Evolutionary conservation across 768 basidiomycete species (phyloP).

Genomic region (Amanita polypyramis): DNA sequence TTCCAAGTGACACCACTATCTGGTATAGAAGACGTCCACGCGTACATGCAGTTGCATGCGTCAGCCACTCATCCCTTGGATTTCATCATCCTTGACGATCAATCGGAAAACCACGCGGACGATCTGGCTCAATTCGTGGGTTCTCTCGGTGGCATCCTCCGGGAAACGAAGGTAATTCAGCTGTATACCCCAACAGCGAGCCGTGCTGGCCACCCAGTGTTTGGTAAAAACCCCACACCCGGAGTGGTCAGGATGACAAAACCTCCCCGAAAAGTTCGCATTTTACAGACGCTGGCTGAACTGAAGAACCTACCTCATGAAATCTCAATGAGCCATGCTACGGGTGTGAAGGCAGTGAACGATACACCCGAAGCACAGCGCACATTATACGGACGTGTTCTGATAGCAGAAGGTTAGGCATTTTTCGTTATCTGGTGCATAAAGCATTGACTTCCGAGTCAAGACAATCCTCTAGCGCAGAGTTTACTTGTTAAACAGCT

Average conservation of each 20-base stretch:
- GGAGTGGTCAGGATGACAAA: conserved; percentile 63
- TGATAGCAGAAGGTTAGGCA: conserved; percentile 58
- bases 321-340: conserved; percentile 23
- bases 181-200: conserved; percentile 64
- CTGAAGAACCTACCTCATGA: conserved; percentile 44
- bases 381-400: conserved; percentile 53
- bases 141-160: conserved; percentile 26
- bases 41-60: conserved; percentile 24
- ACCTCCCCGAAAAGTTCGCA: conserved; percentile 49
- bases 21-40: conserved; percentile 35
- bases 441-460: not conserved
- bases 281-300: conserved; percentile 52
- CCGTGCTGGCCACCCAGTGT: conserved; percentile 38
- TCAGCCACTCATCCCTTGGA: conserved; percentile 32
- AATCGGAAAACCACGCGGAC: conserved; percentile 47
- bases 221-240: conserved; percentile 36
- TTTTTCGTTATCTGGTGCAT: not conserved
- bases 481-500: conserved; percentile 59
- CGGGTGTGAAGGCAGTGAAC: conserved; percentile 35
- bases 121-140: conserved; percentile 42
- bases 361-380: conserved; percentile 36
- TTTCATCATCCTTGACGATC: conserved; percentile 60
- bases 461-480: conserved; percentile 66
- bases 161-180: conserved; percentile 56
- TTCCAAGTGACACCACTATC: conserved; percentile 37